Percentiles rank a stretch among this genome's conserved stretches.
Evolutionary conservation across 441 rosid species (phyloP).

Genomic region (Metrosideros polymorpha): DNA sequence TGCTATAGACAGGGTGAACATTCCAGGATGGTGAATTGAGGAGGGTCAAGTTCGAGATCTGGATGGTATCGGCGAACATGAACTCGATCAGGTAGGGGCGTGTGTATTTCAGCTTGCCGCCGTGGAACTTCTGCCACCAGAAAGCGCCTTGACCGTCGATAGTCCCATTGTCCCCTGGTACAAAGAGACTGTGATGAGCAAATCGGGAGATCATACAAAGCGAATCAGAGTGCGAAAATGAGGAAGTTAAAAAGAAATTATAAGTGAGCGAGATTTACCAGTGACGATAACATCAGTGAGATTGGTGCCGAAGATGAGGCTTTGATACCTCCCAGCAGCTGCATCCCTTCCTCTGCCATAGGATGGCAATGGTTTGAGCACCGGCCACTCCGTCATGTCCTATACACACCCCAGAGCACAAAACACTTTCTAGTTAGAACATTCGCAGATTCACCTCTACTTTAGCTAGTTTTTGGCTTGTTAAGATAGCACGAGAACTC

Average conservation of each 20-base stretch:
- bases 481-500: neutral
- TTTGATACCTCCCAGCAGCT: constrained; percentile 53
- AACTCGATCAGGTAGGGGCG: constrained; percentile 59
- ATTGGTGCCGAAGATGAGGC: constrained; percentile 58
- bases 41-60: constrained; percentile 56
- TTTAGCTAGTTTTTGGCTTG: neutral
- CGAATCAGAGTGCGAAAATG: rapidly evolving
- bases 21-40: constrained; percentile 66
- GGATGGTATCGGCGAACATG: constrained; percentile 41
- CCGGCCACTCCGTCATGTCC: constrained; percentile 48
- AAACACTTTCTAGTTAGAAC: neutral
- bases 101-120: constrained; percentile 53
- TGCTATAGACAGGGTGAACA: constrained; percentile 65
- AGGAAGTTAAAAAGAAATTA: neutral
- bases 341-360: constrained; percentile 74
- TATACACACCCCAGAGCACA: neutral
- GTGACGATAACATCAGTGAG: constrained; percentile 60
- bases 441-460: neutral
- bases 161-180: constrained; percentile 50
- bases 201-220: neutral
- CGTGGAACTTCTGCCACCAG: constrained; percentile 71
- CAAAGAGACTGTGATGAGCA: neutral
- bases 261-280: constrained; percentile 11
- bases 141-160: constrained; percentile 62
- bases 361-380: constrained; percentile 49